These are phyloP conservation scores for Colletotrichum sp. DNA, from an alignment of 2,329 filamentous ascomycete genomes.

Conservation along the genomic window DNA sequence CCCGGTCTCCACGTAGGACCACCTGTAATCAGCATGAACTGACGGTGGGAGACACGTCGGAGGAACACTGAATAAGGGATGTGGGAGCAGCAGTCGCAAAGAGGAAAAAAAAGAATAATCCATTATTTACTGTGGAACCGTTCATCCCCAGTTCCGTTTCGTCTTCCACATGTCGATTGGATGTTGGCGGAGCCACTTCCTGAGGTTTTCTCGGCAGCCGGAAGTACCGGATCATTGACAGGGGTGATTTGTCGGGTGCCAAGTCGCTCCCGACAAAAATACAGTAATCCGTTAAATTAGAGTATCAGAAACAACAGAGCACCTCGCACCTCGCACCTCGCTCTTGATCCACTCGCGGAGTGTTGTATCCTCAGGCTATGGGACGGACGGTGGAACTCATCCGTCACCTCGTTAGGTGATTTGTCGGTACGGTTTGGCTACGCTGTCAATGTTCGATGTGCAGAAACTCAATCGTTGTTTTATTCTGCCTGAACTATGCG, in stretches of 20 bases:
- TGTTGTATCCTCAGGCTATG: background rate
- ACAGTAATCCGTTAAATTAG: background rate
- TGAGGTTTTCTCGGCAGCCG: slow-evolving; percentile 12
- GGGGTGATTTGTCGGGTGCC: background rate
- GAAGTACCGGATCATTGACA: slow-evolving; percentile 7
- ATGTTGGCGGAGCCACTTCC: background rate
- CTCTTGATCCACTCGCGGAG: background rate
- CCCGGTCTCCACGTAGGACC: background rate
- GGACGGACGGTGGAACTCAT: background rate
- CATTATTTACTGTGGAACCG: background rate
- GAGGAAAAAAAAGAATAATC: background rate
- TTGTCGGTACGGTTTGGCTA: background rate
- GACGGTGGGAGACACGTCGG: background rate
- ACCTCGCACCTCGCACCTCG: background rate
- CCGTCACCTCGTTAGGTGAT: background rate
- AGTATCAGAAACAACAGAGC: background rate
- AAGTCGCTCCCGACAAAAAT: background rate
- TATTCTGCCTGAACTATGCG: background rate
- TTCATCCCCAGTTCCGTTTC: background rate
- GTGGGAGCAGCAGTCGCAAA: background rate
- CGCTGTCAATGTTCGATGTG: background rate
- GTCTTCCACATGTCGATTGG: background rate
- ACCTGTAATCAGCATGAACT: background rate
- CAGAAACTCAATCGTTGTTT: background rate
- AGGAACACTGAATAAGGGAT: background rate